Base-by-base conservation (phyloP, 345 rosid genomes). In the Pistacia vera region DNA sequence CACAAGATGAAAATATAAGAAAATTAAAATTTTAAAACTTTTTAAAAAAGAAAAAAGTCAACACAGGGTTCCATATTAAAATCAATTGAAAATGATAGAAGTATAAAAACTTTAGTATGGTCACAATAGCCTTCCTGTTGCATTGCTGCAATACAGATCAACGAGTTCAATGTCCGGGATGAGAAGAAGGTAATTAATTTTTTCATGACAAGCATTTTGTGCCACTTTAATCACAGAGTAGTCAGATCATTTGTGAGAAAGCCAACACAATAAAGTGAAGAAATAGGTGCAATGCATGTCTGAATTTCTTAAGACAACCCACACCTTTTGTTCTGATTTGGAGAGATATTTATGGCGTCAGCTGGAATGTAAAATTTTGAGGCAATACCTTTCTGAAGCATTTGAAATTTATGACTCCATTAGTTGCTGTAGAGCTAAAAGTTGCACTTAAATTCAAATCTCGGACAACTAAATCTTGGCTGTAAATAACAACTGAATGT, bases 331-430 rank as follows among this genome's bases (percentile, higher is more conserved):
- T 14, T 51, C 71, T 52, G 2, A 30, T 33, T 68, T 33, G 18
- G 22, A 52, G 61, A 38, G 35, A 4, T 30, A 33, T 17, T 6
- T n/a, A 14, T 16, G 17, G 48, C 4, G 25, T 57, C 18, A 61
- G 18, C 18, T 22, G 30, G 35, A 74, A 74, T 20, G 11, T 2
- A 46, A 68, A 49, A 64, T 44, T 58, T 36, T 68, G 70, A 75
- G 74, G 14, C 73, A 63, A 71, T 83, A 92, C 99, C 97, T 95
- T 95, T 85, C 86, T 94, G 88, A 92, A 93, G 79, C 84, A 82
- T 85, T 93, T 95, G 86, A 92, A 95, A 82, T 95, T 86, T 61
- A 78, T 16, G 72, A 85, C 83, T 81, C 81, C 86, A 62, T 66
- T 77, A 60, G 76, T 63, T 41, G 81, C 57, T 11, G 70, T 68